Conservation (phyloP, 1,284 basidiomycete genomes). For the Erythrobasidium hasegawianum region DNA sequence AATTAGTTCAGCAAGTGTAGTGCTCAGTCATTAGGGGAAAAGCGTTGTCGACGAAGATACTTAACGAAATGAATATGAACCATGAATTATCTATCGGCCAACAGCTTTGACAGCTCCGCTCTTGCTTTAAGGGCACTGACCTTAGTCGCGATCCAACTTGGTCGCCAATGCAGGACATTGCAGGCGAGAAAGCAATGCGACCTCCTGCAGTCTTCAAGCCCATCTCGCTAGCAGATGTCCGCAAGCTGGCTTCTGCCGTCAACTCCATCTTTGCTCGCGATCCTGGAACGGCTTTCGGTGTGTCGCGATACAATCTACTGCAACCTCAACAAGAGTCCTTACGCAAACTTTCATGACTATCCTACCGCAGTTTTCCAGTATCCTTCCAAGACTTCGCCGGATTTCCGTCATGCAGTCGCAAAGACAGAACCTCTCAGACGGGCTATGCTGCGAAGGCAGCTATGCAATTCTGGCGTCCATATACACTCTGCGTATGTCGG, state of each 20-base stretch:
- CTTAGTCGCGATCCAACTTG: too few relatives aligned
- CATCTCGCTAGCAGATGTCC: slow-evolving; percentile 21
- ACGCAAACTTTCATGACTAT: too few relatives aligned
- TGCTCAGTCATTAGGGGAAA: too few relatives aligned
- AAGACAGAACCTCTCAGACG: neutral
- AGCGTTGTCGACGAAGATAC: too few relatives aligned
- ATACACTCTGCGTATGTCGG: slow-evolving; percentile 10
- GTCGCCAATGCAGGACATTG: neutral
- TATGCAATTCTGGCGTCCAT: neutral
- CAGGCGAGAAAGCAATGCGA: neutral
- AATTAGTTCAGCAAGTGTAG: slow-evolving; percentile 7
- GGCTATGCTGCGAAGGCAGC: neutral
- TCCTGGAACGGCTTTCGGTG: slow-evolving; percentile 18
- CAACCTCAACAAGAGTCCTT: neutral
- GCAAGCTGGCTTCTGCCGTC: slow-evolving; percentile 11
- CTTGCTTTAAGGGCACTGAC: too few relatives aligned
- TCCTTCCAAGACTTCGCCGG: neutral
- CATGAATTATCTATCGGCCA: too few relatives aligned
- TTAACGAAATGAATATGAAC: too few relatives aligned
- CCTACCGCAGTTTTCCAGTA: slow-evolving; percentile 17
- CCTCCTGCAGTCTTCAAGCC: neutral
- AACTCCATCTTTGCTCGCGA: slow-evolving; percentile 21
- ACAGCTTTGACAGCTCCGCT: too few relatives aligned
- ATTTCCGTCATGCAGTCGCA: neutral
- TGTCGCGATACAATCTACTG: neutral